Evolutionary conservation across 257 asterid species (phyloP), one percentile per base, ranked within the genome.

Genomic region (Marsdenia floribunda): DNA sequence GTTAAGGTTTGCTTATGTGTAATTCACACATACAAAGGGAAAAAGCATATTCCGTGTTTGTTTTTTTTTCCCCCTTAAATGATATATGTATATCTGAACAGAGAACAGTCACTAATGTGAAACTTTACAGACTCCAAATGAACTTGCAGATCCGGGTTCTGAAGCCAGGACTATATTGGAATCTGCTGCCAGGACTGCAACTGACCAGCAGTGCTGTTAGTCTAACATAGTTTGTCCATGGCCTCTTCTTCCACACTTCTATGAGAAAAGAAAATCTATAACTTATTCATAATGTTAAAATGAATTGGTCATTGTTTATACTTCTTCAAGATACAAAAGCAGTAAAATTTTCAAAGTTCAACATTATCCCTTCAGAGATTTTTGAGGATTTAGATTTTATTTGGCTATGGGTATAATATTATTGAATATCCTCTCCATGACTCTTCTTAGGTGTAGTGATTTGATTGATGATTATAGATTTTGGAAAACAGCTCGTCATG

Each of bases 61-160:
- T 9, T 2, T 12, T 49, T 10, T 9, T 49, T 52, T n/a, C 2
- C 12, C 55, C 19, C 53, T 68, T 9, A 63, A 19, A 33, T 22
- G 74, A 38, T 40, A 33, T 37, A 16, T 29, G 14, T 61, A 11
- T 44, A 14, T 37, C 24, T 67, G 26, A 1, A 13, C 40, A 13
- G 44, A 46, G 0, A 19, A 16, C 55, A 3, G 46, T 26, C 42
- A 47, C 78, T 79, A 61, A 69, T 68, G 65, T 50, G 53, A 40
- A 61, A 46, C 59, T 70, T 85, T 61, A 73, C 88, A 91, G 97
- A 85, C 78, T 73, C 94, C 97, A 12, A 47, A 79, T 42, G 96
- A 90, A 75, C 93, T 91, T 80, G 90, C 93, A 24, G 96, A 90
- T 73, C 70, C 82, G 6, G 94, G 85, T 49, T 84, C 93, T 12